Base-by-base conservation (phyloP, 768 basidiomycete species). In the Sarcodon aspratus region DNA sequence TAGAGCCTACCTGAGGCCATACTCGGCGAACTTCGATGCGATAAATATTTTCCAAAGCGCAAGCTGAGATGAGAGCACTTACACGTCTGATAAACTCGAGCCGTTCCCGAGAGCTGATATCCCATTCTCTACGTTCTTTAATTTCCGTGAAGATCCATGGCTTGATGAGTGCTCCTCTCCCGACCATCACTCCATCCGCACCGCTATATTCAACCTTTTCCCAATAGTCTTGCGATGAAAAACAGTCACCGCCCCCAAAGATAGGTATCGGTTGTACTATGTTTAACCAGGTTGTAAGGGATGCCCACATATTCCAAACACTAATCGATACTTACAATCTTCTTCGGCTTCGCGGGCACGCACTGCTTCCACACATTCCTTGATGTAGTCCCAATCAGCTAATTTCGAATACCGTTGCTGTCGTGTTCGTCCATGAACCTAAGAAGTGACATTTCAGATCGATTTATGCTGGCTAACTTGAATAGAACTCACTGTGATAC, bases 71-170 rank as follows among this genome's bases (percentile, higher is more conserved):
- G 38, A 37, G 9, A 17, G 21, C 13, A 56, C 74, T 45, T 52
- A 91, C 87, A 66, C 84, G 80, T 57, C 82, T 71, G 43, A 93
- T 75, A 21, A 84, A 66, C 38, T 90, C 89, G 37, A 96, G 67
- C 33, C 93, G 71, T 66, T 96, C 93, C 6, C 80, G 71, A 11
- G 89, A 78, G 57, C 80, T 85, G 56, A 93, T 94, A 59, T 94
- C 91, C 93, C 94, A 97, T 59, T 96, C 93, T 21, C 92, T 66
- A 17, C 69, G 74, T 60, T 98, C 96, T 61, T 92, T 85, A 60
- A 98, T 79, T 64, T 99, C 96, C 0, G 92, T 95, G 64, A 94
- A 95, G 47, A 94, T 82, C 87, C 88, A 91, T 1, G 90, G 88
- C 65, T 99, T 99, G 64, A 98, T 96, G 45, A 98, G 69, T 0